These are phyloP conservation scores for Fusarium tjaetaba DNA, from an alignment of 2,329 filamentous ascomycete species.

Conservation along the genomic window DNA sequence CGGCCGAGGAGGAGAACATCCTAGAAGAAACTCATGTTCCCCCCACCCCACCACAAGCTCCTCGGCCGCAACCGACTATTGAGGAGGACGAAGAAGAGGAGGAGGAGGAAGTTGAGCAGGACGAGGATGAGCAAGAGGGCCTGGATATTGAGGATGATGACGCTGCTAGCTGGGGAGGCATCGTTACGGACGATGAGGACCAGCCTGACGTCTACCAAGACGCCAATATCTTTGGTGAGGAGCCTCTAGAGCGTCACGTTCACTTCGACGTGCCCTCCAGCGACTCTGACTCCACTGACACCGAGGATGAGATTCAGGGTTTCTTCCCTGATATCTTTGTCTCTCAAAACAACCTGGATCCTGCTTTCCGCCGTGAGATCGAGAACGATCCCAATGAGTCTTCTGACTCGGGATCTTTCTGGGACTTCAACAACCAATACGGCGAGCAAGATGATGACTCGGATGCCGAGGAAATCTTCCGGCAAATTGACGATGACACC, in stretches of 20 bases:
- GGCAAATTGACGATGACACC: slow-evolving; percentile 54
- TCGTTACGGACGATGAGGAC: slow-evolving; percentile 58
- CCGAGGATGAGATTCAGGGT: slow-evolving; percentile 68
- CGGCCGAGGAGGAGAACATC: slow-evolving; percentile 81
- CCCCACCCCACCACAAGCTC: slow-evolving; percentile 53
- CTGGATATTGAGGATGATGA: slow-evolving; percentile 55
- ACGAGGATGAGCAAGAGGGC: slow-evolving; percentile 54
- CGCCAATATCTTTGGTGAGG: slow-evolving; percentile 54
- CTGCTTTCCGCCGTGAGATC: slow-evolving; percentile 77
- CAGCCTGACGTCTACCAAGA: slow-evolving; percentile 55
- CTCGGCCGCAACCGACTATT: slow-evolving; percentile 58
- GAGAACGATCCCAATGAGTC: slow-evolving; percentile 72
- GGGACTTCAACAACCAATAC: slow-evolving; percentile 68
- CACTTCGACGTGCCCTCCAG: slow-evolving; percentile 77
- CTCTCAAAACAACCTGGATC: slow-evolving; percentile 77
- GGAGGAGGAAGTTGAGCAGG: slow-evolving; percentile 53
- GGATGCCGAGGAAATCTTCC: slow-evolving; percentile 55
- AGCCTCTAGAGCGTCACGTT: slow-evolving; percentile 68
- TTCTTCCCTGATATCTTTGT: slow-evolving; percentile 84
- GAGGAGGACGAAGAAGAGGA: slow-evolving; percentile 51
- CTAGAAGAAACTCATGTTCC: slow-evolving; percentile 58
- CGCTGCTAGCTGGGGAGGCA: slow-evolving; percentile 65
- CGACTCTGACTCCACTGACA: slow-evolving; percentile 73
- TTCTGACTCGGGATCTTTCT: slow-evolving; percentile 68
- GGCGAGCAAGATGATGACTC: slow-evolving; percentile 50